These are phyloP conservation scores for Fraxinus ornus DNA, from an alignment of 305 asterid genomes.

Conservation along the genomic window DNA sequence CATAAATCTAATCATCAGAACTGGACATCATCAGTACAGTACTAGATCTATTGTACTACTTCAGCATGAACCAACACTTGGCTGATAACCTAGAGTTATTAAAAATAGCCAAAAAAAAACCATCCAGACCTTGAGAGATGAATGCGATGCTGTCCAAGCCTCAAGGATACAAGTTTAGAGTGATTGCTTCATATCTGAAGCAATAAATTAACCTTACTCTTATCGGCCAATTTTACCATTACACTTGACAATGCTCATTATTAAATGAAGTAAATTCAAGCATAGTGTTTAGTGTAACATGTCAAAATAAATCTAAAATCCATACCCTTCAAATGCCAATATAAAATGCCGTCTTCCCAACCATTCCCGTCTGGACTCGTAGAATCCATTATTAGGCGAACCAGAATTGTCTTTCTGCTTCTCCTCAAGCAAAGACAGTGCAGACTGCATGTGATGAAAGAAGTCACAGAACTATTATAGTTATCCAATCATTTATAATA, in stretches of 20 bases:
- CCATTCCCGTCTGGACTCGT: conserved; percentile 96
- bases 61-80: not conserved
- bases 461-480: conserved; percentile 5
- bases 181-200: not conserved
- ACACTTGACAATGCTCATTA: not conserved
- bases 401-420: conserved; percentile 66
- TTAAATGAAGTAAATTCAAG: not conserved
- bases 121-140: not conserved
- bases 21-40: not conserved
- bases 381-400: conserved; percentile 68
- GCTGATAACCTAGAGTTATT: not conserved
- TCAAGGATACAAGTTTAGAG: not conserved
- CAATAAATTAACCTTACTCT: not conserved
- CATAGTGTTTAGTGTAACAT: conserved; percentile 5
- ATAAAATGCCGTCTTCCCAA: conserved; percentile 85
- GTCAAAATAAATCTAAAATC: conserved; percentile 12
- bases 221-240: not conserved
- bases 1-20: not conserved
- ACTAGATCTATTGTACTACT: not conserved
- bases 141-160: not conserved
- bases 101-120: not conserved
- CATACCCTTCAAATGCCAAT: conserved; percentile 82
- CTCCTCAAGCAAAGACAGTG: conserved; percentile 74
- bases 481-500: not conserved
- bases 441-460: conserved; percentile 52